Evolutionary conservation across 768 basidiomycete species (phyloP), one percentile per base, ranked within the genome.

Genomic region (Brasilioporus rufonigricans): DNA sequence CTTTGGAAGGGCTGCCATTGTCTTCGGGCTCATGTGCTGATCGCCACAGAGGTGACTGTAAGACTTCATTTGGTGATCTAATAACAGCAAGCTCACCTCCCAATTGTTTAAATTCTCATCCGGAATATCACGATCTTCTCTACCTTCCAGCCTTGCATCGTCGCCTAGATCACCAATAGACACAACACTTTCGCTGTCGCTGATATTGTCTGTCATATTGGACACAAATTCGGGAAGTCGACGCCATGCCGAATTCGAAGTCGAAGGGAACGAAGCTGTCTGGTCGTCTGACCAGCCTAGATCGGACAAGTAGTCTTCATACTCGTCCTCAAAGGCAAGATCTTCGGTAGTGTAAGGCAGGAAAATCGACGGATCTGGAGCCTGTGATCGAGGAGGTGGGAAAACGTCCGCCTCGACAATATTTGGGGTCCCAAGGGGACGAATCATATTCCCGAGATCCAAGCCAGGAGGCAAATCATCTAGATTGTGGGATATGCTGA

Each of bases 21-120:
- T 95, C 72, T 92, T 91, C 4, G 93, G 93, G 60, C 95, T 96
- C 88, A 98, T 90, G 66, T 96, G 94, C 94, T 94, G 59, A 19
- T 58, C 4, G 14, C 27, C 33, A 43, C 38, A 27, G 45, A 48
- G 21, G 26, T 36, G 10, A 50, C 36, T 36, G 7, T 57, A 44
- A 50, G 38, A 50, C 52, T 8, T 23, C 14, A 23, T 13, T 32
- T 24, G 16, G 40, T 13, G 50, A 44, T 51, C 24, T 43, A 44
- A 51, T 53, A 50, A 40, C 18, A 50, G 21, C 11, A 1, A 9
- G 63, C 85, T 68, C 60, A 93, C 94, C 88, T 95, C 95, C 95
- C 95, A 98, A 61, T 94, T 92, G 65, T 95, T 98, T 60, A 89
- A 71, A 64, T 94, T 94, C 73, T 91, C 89, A 66, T 93, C 86